Conservation (phyloP, 768 basidiomycete species). For the Pulveroboletus ravenelii region DNA sequence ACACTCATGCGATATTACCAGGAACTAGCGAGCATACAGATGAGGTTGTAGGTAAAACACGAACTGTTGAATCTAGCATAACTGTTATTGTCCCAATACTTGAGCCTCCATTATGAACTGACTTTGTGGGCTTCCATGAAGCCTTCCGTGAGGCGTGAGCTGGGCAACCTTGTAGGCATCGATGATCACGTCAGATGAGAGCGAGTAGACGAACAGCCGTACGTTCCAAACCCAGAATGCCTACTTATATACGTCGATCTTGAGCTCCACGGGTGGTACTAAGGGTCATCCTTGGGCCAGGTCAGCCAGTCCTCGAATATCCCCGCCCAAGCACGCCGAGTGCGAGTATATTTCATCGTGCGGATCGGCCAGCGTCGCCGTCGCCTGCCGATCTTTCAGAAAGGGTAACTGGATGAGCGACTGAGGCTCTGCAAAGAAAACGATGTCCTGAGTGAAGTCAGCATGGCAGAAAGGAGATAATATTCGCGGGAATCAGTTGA, state of each 20-base stretch:
- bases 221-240: neutral
- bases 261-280: neutral
- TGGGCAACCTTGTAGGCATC: neutral
- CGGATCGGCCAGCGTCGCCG: conserved; percentile 50
- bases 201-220: neutral
- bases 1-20: conserved; percentile 53
- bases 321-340: conserved; percentile 45
- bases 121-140: too few species aligned
- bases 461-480: too few species aligned
- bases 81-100: neutral
- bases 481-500: too few species aligned
- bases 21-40: conserved; percentile 40
- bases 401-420: neutral
- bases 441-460: too few species aligned
- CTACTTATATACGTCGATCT: neutral
- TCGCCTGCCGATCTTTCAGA: conserved; percentile 37
- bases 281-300: too few species aligned
- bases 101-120: too few species aligned
- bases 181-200: neutral
- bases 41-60: conserved; percentile 26
- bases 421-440: too few species aligned
- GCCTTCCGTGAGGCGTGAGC: too few species aligned
- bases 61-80: neutral
- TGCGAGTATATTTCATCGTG: conserved; percentile 55
- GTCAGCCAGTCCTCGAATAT: too few species aligned